Evolutionary conservation across 2,329 filamentous ascomycete species (phyloP).

Genomic region (Fusarium aywerte): DNA sequence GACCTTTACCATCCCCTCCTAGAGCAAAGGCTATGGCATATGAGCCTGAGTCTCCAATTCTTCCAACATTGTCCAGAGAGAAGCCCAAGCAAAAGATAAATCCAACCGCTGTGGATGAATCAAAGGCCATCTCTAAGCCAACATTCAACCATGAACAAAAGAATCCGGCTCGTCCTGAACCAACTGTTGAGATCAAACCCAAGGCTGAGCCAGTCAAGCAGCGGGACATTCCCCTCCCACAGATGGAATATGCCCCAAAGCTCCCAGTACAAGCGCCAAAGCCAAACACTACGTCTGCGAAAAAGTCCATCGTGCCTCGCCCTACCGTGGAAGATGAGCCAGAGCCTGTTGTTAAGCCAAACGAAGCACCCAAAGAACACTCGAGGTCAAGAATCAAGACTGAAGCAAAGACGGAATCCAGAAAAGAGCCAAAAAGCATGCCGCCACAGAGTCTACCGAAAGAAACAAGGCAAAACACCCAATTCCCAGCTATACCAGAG

Average conservation of each 20-base stretch:
- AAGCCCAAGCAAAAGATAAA: not conserved
- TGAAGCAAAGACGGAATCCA: not conserved
- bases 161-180: not conserved
- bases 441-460: not conserved
- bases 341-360: not conserved
- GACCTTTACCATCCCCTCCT: conserved; percentile 7
- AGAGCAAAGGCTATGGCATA: not conserved
- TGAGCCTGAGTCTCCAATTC: not conserved
- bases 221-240: not conserved
- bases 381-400: not conserved
- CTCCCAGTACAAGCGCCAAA: not conserved
- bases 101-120: not conserved
- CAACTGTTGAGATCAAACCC: not conserved
- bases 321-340: conserved; percentile 15
- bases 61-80: not conserved
- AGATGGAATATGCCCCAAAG: not conserved
- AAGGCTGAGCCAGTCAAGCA: not conserved
- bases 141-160: not conserved
- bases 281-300: too few relatives aligned
- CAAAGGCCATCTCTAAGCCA: not conserved
- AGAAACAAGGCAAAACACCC: not conserved
- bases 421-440: not conserved
- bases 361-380: not conserved
- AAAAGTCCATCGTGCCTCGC: not conserved
- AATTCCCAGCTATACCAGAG: not conserved